Percentiles rank a stretch among this genome's conserved stretches.
These are phyloP conservation scores for Ceratocystis ficicola DNA, from an alignment of 2,329 filamentous ascomycete species.

Conservation along the genomic window DNA sequence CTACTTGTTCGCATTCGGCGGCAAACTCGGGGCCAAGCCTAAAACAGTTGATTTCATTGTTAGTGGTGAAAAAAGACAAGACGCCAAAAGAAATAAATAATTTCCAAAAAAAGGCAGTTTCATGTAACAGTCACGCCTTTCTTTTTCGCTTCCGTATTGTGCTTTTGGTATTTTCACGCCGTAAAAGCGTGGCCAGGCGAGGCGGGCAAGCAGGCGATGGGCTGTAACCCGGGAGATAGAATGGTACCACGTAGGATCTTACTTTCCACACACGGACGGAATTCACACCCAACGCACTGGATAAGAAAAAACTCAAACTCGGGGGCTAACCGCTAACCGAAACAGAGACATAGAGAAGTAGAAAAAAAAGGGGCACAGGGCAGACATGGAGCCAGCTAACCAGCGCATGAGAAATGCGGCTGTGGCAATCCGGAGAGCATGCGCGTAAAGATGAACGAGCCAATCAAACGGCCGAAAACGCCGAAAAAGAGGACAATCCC, in stretches of 20 bases:
- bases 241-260: not conserved
- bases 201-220: not conserved
- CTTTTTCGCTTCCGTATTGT: not conserved
- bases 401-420: constrained; percentile 2
- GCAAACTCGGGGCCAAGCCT: constrained; percentile 46
- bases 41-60: constrained; percentile 24
- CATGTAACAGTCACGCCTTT: not conserved
- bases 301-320: not conserved
- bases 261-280: not conserved
- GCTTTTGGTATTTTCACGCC: not conserved
- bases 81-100: not conserved
- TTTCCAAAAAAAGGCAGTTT: not conserved
- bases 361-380: not conserved
- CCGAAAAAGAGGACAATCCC: constrained; percentile 9
- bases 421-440: constrained; percentile 13
- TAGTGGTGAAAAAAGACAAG: constrained; percentile 20
- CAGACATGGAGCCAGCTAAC: not conserved
- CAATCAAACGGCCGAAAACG: constrained; percentile 16
- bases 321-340: not conserved
- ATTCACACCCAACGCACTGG: not conserved
- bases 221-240: not conserved
- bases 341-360: constrained; percentile 1
- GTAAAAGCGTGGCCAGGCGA: not conserved
- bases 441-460: not conserved
- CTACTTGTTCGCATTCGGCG: constrained; percentile 48